A percentile compares a stretch with the other conserved stretches of the same genome.
Evolutionary conservation across 1,139 yeast genomes (phyloP).

Genomic region (Protomyces lactucae-debilis): DNA sequence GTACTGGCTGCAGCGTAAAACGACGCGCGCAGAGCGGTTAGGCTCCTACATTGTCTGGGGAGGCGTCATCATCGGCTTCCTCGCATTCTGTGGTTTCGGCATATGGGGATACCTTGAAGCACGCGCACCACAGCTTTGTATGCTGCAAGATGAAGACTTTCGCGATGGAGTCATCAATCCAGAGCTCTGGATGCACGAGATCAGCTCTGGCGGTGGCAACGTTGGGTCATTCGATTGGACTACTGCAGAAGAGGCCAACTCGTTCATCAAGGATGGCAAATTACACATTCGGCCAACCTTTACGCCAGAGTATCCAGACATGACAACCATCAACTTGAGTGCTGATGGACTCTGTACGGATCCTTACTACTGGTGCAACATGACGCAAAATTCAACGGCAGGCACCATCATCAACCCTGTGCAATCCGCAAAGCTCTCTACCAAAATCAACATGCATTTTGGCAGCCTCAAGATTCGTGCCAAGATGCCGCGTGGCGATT

Average conservation of each 20-base stretch:
- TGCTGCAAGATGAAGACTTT: conserved; percentile 29
- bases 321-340: conserved; percentile 30
- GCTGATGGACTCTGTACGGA: conserved; percentile 30
- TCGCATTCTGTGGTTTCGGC: conserved; percentile 1
- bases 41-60: conserved; percentile 6
- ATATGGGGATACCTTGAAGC: conserved; percentile 16
- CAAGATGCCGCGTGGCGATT: conserved; percentile 31
- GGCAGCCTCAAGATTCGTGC: conserved; percentile 32
- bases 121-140: conserved; percentile 19
- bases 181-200: conserved; percentile 28
- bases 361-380: conserved; percentile 23
- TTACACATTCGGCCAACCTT: conserved; percentile 31
- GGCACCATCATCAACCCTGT: conserved; percentile 31
- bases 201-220: conserved; percentile 31
- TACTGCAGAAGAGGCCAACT: conserved; percentile 27
- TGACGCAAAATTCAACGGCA: conserved; percentile 28
- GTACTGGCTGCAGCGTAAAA: conserved; percentile 11
- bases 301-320: conserved; percentile 30
- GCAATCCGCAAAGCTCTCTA: conserved; percentile 31
- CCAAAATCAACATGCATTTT: conserved; percentile 29
- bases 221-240: conserved; percentile 32
- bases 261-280: conserved; percentile 29
- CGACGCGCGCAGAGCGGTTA: conserved; percentile 9
- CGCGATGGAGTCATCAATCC: conserved; percentile 22
- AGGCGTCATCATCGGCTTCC: conserved; percentile 9